Evolutionary conservation across 1,284 basidiomycete genomes (phyloP).

Genomic region (Apiotrichum akiyoshidainum): DNA sequence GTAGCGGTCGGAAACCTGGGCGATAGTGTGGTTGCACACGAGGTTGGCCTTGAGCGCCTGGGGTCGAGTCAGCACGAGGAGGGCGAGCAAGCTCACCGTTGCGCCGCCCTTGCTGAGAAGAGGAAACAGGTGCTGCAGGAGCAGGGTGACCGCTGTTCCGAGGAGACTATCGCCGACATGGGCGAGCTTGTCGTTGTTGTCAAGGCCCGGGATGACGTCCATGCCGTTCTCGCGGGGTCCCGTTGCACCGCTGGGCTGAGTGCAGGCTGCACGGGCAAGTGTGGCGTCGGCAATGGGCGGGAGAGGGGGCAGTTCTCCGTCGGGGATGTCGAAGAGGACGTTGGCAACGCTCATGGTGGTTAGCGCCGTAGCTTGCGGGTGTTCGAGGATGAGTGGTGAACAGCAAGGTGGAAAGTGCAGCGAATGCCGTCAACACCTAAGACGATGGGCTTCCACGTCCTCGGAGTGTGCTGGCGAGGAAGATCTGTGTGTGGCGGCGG

Average conservation of each 20-base stretch:
- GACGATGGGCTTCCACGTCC: too few species aligned
- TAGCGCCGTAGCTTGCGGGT: too few species aligned
- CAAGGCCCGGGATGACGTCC: background rate
- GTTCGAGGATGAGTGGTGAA: too few species aligned
- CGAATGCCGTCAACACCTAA: too few species aligned
- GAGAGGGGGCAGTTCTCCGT: constrained; percentile 24
- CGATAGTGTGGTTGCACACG: constrained; percentile 32
- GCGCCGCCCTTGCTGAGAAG: constrained; percentile 31
- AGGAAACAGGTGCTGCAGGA: constrained; percentile 38
- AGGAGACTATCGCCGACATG: constrained; percentile 41
- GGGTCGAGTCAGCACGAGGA: background rate
- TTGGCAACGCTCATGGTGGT: background rate
- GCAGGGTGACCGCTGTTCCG: constrained; percentile 26
- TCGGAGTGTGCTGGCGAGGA: too few species aligned
- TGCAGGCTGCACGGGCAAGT: constrained; percentile 21
- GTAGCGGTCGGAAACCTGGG: constrained; percentile 32
- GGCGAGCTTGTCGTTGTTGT: constrained; percentile 45
- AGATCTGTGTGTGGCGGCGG: too few species aligned
- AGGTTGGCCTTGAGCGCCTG: constrained; percentile 34
- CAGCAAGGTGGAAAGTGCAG: too few species aligned
- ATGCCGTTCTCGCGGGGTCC: background rate
- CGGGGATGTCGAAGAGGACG: background rate
- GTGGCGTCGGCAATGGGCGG: constrained; percentile 29
- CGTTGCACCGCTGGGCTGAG: constrained; percentile 26
- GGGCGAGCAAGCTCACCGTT: constrained; percentile 28